Evolutionary conservation across 495 filamentous ascomycete genomes (phyloP).

Genomic region (Aspergillus campestris): DNA sequence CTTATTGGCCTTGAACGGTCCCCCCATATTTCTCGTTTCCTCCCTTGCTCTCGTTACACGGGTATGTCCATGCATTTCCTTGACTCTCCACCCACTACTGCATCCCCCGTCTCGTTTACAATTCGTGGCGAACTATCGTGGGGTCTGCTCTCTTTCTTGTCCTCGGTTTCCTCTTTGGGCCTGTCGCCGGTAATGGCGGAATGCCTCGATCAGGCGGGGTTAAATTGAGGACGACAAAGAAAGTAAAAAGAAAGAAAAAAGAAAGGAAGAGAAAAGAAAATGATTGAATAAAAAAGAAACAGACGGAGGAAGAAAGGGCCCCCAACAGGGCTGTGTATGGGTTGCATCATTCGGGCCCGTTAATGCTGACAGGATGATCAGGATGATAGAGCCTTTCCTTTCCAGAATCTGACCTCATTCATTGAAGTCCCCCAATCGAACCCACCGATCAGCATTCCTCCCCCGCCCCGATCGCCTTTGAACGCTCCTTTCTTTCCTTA

Average conservation of each 20-base stretch:
- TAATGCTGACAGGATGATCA: constrained; percentile 5
- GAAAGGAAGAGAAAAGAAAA: constrained; percentile 5
- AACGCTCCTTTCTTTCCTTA: too few relatives aligned
- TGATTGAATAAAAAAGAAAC: not conserved
- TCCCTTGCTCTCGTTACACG: constrained; percentile 8
- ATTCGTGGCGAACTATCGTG: too few relatives aligned
- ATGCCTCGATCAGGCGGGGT: too few relatives aligned
- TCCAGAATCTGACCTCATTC: not conserved
- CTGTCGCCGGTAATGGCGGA: not conserved
- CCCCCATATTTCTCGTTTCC: not conserved
- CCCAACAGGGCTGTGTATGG: constrained; percentile 6
- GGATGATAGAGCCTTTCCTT: constrained; percentile 3
- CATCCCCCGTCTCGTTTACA: constrained; percentile 3
- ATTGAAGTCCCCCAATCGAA: too few relatives aligned
- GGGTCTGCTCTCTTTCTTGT: not conserved
- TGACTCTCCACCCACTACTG: constrained; percentile 3
- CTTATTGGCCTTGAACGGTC: constrained; percentile 4
- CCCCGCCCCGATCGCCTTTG: too few relatives aligned
- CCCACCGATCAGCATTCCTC: too few relatives aligned
- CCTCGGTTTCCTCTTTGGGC: constrained; percentile 7
- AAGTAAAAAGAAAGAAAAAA: not conserved
- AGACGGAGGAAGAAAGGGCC: not conserved
- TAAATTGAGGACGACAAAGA: too few relatives aligned
- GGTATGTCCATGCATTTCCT: constrained; percentile 11
- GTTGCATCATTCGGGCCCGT: not conserved